Evolutionary conservation across 805 yeast species (phyloP).

Genomic region (Candida palmyrensis): DNA sequence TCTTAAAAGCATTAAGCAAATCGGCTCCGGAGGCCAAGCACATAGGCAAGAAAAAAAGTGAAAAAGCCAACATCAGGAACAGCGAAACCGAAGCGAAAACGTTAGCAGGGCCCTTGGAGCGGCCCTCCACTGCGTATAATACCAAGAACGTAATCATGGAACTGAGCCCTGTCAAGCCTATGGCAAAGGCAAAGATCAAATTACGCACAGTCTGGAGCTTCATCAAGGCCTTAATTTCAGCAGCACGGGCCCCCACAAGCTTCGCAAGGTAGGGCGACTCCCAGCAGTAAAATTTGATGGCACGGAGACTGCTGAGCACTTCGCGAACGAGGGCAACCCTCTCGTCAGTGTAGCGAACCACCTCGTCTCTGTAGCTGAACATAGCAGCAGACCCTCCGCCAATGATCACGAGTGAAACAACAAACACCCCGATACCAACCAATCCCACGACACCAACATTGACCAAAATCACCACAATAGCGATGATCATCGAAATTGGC

Average conservation of each 20-base stretch:
- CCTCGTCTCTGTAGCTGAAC: conserved; percentile 50
- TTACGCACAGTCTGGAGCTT: conserved; percentile 63
- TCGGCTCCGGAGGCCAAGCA: conserved; percentile 67
- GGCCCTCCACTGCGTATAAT: conserved; percentile 25
- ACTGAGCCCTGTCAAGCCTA: conserved; percentile 63
- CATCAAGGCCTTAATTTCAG: conserved; percentile 60
- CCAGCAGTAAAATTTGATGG: conserved; percentile 89
- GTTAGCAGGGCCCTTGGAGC: conserved; percentile 48
- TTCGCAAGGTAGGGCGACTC: conserved; percentile 68
- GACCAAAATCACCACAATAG: conserved; percentile 57
- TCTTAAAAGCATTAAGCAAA: conserved; percentile 55
- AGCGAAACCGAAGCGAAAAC: conserved; percentile 68
- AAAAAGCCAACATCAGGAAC: conserved; percentile 57
- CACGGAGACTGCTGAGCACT: conserved; percentile 68
- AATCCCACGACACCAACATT: conserved; percentile 71
- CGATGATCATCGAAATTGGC: conserved; percentile 59
- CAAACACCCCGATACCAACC: conserved; percentile 58
- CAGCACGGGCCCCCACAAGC: conserved; percentile 49
- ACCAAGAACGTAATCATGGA: conserved; percentile 55
- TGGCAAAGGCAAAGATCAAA: conserved; percentile 56
- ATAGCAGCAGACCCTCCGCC: conserved; percentile 46
- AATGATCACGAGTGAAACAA: conserved; percentile 46
- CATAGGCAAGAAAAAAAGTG: conserved; percentile 65
- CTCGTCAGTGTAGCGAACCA: conserved; percentile 63
- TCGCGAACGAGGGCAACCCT: conserved; percentile 78